Evolutionary conservation across 345 rosid genomes (phyloP), one percentile per base, ranked within the genome.

Genomic region (Clausena lansium): DNA sequence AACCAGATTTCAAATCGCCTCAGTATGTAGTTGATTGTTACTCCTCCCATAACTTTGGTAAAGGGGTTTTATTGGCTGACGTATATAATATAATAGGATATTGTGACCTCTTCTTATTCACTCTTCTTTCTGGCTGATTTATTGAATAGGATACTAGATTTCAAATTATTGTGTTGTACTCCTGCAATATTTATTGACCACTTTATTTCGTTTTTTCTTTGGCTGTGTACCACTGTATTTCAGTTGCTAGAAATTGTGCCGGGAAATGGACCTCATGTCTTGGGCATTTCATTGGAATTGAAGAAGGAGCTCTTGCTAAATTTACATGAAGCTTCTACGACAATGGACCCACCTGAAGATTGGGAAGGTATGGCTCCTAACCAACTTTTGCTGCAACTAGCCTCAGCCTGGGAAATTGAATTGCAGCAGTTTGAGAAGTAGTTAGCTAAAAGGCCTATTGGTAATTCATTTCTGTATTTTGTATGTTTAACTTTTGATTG

Each of bases 281-380:
- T 93, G 75, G 92, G 85, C 65, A 82, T 94, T 79, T 93, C 97
- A 57, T 78, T 87, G 93, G 97, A 93, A 50, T 67, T 92, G 89
- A 97, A 91, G 93, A 93, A 88, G 70, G 98, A 94, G 63, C 84
- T 97, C 32, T 78, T 97, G 78, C 77, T 88, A 84, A 94, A 89
- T 77, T 86, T 97, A 67, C 90, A 93, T 41, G 98, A 97, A 76
- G 91, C 92, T 9, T 89, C 92, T 30, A 84, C 92, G 0, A 74
- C 93, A 19, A 85, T 91, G 80, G 98, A 89, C 70, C 91, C 88
- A 27, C 91, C 98, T 9, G 98, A 97, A 70, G 98, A 97, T 59
- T 94, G 99, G 99, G 98, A 97, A 85, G 98, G 99, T 65, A 90
- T 82, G 0, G 79, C 84, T 0, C 97, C 95, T 15, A 92, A 91